Evolutionary conservation across 1,284 basidiomycete species (phyloP).

Genomic region (Ustilago bromivora): DNA sequence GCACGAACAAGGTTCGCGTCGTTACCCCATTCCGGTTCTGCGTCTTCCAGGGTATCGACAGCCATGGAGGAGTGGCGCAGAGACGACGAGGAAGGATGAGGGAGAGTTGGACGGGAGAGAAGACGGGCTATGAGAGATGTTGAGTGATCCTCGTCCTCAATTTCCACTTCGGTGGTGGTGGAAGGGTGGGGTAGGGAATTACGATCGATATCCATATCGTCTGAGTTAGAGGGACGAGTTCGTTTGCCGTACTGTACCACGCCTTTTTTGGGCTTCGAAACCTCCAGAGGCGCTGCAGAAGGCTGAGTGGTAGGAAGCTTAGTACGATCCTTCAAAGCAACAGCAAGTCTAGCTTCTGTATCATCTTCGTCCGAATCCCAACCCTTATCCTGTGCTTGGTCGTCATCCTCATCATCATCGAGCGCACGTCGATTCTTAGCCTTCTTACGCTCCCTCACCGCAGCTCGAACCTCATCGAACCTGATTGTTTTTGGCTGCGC

Average conservation of each 20-base stretch:
- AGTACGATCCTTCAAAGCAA: constrained; percentile 23
- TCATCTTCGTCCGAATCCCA: constrained; percentile 41
- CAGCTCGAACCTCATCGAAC: constrained; percentile 21
- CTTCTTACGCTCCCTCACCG: constrained; percentile 21
- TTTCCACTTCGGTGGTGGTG: neutral
- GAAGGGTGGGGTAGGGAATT: neutral
- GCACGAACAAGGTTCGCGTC: constrained; percentile 45
- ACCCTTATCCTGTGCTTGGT: constrained; percentile 4
- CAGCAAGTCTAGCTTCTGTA: constrained; percentile 16
- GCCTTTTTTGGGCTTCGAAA: neutral
- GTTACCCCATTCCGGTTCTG: constrained; percentile 52
- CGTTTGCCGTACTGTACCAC: constrained; percentile 22
- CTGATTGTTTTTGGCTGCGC: constrained; percentile 30
- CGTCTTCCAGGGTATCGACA: constrained; percentile 36
- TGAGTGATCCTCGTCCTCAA: neutral
- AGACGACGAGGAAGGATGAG: neutral
- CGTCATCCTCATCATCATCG: constrained; percentile 33
- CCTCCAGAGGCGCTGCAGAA: neutral
- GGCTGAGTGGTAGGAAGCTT: neutral
- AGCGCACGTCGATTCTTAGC: constrained; percentile 20
- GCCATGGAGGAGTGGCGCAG: constrained; percentile 8
- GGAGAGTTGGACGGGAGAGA: neutral
- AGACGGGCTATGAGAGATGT: constrained; percentile 28
- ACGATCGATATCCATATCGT: neutral
- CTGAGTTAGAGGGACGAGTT: neutral